Evolutionary conservation across 2,329 filamentous ascomycete species (phyloP), one percentile per base, ranked within the genome.

Genomic region (Trichophyton simii): DNA sequence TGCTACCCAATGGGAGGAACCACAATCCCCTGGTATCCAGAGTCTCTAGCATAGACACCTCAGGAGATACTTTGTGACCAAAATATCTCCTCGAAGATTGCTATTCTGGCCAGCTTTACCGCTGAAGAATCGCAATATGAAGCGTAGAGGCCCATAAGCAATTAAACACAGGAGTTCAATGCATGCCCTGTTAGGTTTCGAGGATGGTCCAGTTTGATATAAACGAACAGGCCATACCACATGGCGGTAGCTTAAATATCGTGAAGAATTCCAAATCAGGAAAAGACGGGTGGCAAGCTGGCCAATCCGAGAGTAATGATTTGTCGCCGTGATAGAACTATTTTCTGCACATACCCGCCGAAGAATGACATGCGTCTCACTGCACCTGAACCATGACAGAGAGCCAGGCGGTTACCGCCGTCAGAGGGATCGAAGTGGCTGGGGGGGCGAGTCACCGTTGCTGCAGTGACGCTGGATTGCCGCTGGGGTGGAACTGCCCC

Each of bases 401-500:
- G n/a, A 52, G 5, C 46, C 46, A 52, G 46, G 13, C 46, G 13
- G 46, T 55, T 55, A 55, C 52, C 52, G 52, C 52, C 28, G 31
- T 52, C 46, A 52, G 15, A 28, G 46, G 20, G 28, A 15, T 28
- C 18, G 52, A 36, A 18, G 22, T 52, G 22, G 22, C 46, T 28
- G 28, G 25, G 52, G 52, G 28, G 31, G 28, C 31, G 52, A 55
- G 28, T 28, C 31, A 15, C 11, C 15, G 52, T 55, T 55, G 52
- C 52, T 55, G 52, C 9, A 55, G 52, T 55, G 52, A 55, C 52
- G 52, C 52, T 28, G 52, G 52, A 55, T 55, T 55, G 52, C 52
- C 52, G 52, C 52, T 15, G 28, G 52, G 28, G 52, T 55, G 52
- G 52, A 36, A 55, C 52, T 36, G 28, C 28, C 7, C 15, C 25